These are phyloP conservation scores for Fraxinus ornus DNA, from an alignment of 305 asterid genomes.

Conservation along the genomic window DNA sequence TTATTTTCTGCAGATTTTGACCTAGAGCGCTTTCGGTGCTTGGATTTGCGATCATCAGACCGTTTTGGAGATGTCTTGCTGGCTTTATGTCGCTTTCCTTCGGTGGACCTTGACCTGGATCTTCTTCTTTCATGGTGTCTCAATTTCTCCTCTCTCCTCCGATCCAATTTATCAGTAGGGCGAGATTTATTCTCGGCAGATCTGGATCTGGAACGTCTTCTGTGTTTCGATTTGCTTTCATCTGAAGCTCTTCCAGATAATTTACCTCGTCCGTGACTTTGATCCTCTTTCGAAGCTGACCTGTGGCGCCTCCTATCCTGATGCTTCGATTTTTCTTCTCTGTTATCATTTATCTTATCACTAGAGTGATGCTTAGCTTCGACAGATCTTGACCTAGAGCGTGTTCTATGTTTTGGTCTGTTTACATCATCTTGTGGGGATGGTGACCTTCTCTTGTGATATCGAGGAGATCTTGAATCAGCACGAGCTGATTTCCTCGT, in stretches of 20 bases:
- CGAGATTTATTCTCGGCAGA: slow-evolving; percentile 57
- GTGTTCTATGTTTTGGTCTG: slow-evolving; percentile 58
- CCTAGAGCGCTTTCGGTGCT: slow-evolving; percentile 51
- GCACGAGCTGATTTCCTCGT: slow-evolving; percentile 51
- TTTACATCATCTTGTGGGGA: slow-evolving; percentile 61
- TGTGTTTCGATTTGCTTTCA: slow-evolving; percentile 54
- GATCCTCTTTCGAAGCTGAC: slow-evolving; percentile 56
- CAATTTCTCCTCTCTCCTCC: slow-evolving; percentile 61
- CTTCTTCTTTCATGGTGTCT: slow-evolving; percentile 47
- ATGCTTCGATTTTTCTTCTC: slow-evolving; percentile 50
- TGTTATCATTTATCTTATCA: slow-evolving; percentile 42
- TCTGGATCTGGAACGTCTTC: slow-evolving; percentile 57
- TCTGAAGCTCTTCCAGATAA: slow-evolving; percentile 50
- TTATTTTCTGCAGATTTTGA: slow-evolving; percentile 53
- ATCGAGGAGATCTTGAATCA: slow-evolving; percentile 71
- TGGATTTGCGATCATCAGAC: slow-evolving; percentile 60
- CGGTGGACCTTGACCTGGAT: slow-evolving; percentile 67
- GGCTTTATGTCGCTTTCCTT: slow-evolving; percentile 49
- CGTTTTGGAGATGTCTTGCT: slow-evolving; percentile 43
- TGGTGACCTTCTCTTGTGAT: slow-evolving; percentile 53
- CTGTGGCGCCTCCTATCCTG: slow-evolving; percentile 52
- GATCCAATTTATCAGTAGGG: slow-evolving; percentile 47
- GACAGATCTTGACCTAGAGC: slow-evolving; percentile 68
- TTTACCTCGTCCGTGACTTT: slow-evolving; percentile 34
- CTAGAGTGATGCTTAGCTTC: slow-evolving; percentile 53